A percentile compares a stretch with the other conserved stretches of the same genome.
Conservation (phyloP, 345 rosid species). For the Eutrema japonicum region DNA sequence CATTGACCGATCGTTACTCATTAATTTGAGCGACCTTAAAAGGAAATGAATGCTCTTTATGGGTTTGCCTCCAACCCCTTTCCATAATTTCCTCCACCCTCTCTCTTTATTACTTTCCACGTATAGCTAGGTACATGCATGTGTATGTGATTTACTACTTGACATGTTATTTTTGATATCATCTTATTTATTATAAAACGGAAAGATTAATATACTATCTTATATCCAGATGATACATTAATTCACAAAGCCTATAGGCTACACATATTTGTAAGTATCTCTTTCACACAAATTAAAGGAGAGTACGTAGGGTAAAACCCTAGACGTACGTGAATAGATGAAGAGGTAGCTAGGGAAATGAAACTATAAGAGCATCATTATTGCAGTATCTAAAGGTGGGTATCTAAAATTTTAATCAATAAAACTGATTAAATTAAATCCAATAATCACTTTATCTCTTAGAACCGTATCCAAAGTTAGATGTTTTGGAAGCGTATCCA, state of each 20-base stretch:
- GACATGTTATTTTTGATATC: neutral
- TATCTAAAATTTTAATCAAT: too few relatives aligned
- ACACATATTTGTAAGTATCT: neutral
- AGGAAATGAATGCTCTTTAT: constrained; percentile 49
- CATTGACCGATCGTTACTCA: constrained; percentile 45
- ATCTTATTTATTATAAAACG: neutral
- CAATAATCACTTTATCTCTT: too few relatives aligned
- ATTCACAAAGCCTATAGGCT: neutral
- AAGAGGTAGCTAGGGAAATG: neutral
- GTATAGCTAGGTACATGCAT: constrained; percentile 9
- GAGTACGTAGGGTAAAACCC: neutral
- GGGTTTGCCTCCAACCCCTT: constrained; percentile 47
- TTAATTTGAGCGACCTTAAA: constrained; percentile 42
- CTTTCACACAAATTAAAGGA: neutral
- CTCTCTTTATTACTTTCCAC: neutral
- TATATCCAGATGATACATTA: too few relatives aligned
- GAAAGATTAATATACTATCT: neutral
- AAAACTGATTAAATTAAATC: too few relatives aligned
- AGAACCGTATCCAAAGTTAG: too few relatives aligned
- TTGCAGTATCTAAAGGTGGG: too few relatives aligned
- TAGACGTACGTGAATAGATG: constrained; percentile 1
- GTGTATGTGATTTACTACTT: neutral
- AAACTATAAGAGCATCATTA: too few relatives aligned
- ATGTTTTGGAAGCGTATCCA: too few relatives aligned
- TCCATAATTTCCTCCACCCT: too few relatives aligned